A percentile compares a stretch with the other conserved stretches of the same genome.
These are phyloP conservation scores for Quercus agrifolia DNA, from an alignment of 306 rosid genomes.

Conservation along the genomic window DNA sequence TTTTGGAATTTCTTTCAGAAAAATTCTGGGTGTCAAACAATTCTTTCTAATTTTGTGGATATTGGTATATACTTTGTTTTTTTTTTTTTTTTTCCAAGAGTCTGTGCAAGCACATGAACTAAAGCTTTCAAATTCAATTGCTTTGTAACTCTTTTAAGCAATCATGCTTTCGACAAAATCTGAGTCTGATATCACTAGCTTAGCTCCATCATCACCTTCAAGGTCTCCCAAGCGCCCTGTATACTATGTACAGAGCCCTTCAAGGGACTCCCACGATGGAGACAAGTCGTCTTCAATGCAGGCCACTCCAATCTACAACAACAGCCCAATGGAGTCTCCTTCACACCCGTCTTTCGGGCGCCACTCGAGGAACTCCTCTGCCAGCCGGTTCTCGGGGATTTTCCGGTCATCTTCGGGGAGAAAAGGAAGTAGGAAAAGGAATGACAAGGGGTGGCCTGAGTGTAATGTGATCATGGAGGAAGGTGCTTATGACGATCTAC, in stretches of 20 bases:
- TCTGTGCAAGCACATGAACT: not conserved
- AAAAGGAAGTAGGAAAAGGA: slow-evolving; percentile 63
- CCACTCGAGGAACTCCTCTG: slow-evolving; percentile 91
- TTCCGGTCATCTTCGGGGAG: slow-evolving; percentile 87
- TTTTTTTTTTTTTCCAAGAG: not conserved
- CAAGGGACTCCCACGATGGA: slow-evolving; percentile 90
- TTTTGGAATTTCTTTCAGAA: not conserved
- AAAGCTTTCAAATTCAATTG: not conserved
- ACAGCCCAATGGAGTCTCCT: slow-evolving; percentile 95
- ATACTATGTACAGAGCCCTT: slow-evolving; percentile 92
- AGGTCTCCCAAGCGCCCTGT: slow-evolving; percentile 80
- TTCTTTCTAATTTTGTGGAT: not conserved
- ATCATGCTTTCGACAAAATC: slow-evolving; percentile 70
- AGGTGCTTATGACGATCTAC: slow-evolving; percentile 70
- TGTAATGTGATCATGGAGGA: slow-evolving; percentile 92
- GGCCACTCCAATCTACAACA: slow-evolving; percentile 80
- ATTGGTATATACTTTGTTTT: not conserved
- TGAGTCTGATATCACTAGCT: slow-evolving; percentile 85
- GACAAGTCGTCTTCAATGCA: slow-evolving; percentile 90
- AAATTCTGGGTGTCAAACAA: not conserved
- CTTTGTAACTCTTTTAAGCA: not conserved
- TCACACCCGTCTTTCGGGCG: slow-evolving; percentile 93
- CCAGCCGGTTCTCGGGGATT: slow-evolving; percentile 80
- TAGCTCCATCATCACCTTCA: slow-evolving; percentile 89
- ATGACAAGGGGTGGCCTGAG: slow-evolving; percentile 98